A percentile compares a stretch with the other conserved stretches of the same genome.
phyloP scores from a whole-genome alignment of 768 basidiomycete species.

The Hysterangium stoloniferum region DNA sequence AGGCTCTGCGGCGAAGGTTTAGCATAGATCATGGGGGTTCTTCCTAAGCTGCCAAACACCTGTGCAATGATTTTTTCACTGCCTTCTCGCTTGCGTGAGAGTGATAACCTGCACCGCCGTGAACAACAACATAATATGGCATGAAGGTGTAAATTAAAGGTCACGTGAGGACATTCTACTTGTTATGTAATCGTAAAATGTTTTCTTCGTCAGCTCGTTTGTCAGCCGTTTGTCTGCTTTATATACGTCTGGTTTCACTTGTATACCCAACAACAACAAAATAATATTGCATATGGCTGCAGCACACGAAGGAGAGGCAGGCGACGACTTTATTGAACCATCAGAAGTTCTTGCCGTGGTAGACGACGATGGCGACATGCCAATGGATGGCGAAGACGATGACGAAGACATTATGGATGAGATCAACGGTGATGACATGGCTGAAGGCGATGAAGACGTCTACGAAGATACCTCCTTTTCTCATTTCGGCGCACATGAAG shows the following conservation, averaged over 20 bases:
- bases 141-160: not conserved
- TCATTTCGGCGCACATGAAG: conserved; percentile 56
- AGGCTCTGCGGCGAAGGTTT: conserved; percentile 38
- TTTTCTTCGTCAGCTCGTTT: not conserved
- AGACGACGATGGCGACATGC: conserved; percentile 54
- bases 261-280: not conserved
- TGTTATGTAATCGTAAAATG: not conserved
- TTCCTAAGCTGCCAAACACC: conserved; percentile 29
- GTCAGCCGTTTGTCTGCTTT: not conserved
- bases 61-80: conserved; percentile 48
- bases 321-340: conserved; percentile 53
- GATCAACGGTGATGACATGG: conserved; percentile 17
- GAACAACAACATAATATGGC: conserved; percentile 44
- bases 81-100: conserved; percentile 36
- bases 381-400: conserved; percentile 58
- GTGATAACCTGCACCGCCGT: conserved; percentile 76
- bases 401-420: conserved; percentile 26
- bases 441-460: conserved; percentile 25
- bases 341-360: conserved; percentile 63
- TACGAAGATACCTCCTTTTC: conserved; percentile 60
- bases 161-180: too few relatives aligned
- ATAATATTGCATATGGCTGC: not conserved
- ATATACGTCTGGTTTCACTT: not conserved
- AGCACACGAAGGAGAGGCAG: conserved; percentile 31
- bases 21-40: not conserved